These are phyloP conservation scores for Amaranthus cruentus DNA, from an alignment of 148 eudicot genomes.

Conservation along the genomic window DNA sequence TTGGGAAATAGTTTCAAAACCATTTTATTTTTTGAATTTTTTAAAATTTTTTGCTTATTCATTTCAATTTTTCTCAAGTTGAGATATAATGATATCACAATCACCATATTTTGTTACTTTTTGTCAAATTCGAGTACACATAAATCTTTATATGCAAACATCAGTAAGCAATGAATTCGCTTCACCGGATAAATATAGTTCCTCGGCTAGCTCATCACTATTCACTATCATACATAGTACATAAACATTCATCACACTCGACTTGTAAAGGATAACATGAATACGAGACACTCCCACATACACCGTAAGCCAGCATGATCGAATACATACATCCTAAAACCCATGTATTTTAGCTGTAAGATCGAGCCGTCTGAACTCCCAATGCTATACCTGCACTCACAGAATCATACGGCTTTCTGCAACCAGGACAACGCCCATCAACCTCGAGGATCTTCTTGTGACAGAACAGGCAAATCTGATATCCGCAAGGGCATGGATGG, in stretches of 20 bases:
- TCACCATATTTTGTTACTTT: no score
- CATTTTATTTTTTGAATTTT: no score
- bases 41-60: no score
- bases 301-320: no score
- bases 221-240: neutral
- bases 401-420: conserved; percentile 69
- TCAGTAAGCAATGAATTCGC: conserved; percentile 12
- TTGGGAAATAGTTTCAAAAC: no score
- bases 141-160: neutral
- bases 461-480: conserved; percentile 83
- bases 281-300: no score
- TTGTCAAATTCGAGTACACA: no score
- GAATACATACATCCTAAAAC: neutral
- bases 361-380: conserved; percentile 33
- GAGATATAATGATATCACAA: no score
- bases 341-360: conserved; percentile 37
- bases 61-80: no score
- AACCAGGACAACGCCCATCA: conserved; percentile 86
- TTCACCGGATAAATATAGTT: conserved; percentile 18
- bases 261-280: no score
- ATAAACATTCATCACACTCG: neutral
- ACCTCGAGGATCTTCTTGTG: conserved; percentile 81
- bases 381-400: conserved; percentile 32
- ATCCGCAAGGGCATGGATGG: conserved; percentile 74
- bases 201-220: conserved; percentile 18